Evolutionary conservation across 306 rosid species (phyloP), one percentile per base, ranked within the genome.

Genomic region (Arachis hypogaea): DNA sequence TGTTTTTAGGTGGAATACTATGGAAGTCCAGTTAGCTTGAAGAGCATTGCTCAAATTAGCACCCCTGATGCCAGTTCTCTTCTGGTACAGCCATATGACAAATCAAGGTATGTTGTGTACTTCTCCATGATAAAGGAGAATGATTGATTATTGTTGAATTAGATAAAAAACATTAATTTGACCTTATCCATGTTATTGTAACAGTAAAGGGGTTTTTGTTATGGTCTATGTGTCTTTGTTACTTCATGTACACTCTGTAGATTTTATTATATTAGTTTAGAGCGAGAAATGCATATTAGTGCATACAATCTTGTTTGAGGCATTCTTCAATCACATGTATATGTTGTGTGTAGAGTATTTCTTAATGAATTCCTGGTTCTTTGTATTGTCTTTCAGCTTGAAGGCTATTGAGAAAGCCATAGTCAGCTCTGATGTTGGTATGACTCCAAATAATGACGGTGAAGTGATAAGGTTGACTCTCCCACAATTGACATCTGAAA

Each of bases 361-460:
- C 67, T 73, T 22, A 69, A 61, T 59, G 29, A 72, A 76, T 58
- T 69, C 33, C 73, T 78, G 66, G 68, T 16, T 41, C 49, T 85
- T 75, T 5, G 41, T 75, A 46, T 74, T 67, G 70, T 28, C 80
- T 81, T 74, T 75, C 87, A 95, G 99, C 85, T 86, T 95, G 83
- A 95, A 95, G 84, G 78, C 85, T 58, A 95, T 95, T 58, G 99
- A 94, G 90, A 95, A 95, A 85, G 97, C 99, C 71, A 88, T 95
- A 63, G 97, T 92, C 67, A 81, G 67, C 81, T 95, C 99, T 83
- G 69, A 88, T 87, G 82, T 95, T 74, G 93, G 96, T 64, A 47
- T 94, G 93, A 92, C 99, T 67, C 99, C 99, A 59, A 94, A 92
- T 78, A 94, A 94, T 56, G 98, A 94, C 71, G 99, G 99, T 71